These are phyloP conservation scores for Pythium brachiatum DNA, from an alignment of 352 stramenopile genomes.

Conservation along the genomic window DNA sequence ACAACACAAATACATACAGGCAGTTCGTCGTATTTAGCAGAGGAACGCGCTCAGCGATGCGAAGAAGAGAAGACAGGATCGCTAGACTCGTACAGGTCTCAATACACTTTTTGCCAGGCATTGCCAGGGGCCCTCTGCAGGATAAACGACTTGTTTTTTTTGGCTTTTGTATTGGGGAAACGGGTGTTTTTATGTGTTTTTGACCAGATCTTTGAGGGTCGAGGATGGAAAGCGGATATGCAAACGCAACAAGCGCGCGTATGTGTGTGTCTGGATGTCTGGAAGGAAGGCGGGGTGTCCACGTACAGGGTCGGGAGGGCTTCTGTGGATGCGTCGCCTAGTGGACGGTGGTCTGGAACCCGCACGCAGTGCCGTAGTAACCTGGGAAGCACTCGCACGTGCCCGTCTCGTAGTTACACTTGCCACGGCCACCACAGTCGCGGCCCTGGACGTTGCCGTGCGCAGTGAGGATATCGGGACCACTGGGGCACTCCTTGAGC, in stretches of 20 bases:
- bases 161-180: neutral
- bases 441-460: constrained; percentile 73
- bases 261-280: neutral
- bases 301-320: neutral
- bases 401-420: constrained; percentile 93
- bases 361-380: constrained; percentile 94
- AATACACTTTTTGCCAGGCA: neutral
- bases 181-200: neutral
- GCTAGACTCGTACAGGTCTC: too few relatives aligned
- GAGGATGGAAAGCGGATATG: neutral
- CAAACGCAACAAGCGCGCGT: neutral
- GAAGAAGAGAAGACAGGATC: too few relatives aligned
- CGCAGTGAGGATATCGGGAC: constrained; percentile 86
- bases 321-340: constrained; percentile 36
- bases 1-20: too few relatives aligned
- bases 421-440: constrained; percentile 92
- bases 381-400: constrained; percentile 93
- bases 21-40: constrained; percentile 2
- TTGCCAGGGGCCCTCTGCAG: neutral
- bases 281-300: neutral
- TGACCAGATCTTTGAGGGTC: neutral
- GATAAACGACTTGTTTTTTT: neutral
- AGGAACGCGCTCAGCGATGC: neutral
- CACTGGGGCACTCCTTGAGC: constrained; percentile 93
- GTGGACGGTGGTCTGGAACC: constrained; percentile 76